Base-by-base conservation (phyloP, 805 yeast species). In the Pichia deserticola region DNA sequence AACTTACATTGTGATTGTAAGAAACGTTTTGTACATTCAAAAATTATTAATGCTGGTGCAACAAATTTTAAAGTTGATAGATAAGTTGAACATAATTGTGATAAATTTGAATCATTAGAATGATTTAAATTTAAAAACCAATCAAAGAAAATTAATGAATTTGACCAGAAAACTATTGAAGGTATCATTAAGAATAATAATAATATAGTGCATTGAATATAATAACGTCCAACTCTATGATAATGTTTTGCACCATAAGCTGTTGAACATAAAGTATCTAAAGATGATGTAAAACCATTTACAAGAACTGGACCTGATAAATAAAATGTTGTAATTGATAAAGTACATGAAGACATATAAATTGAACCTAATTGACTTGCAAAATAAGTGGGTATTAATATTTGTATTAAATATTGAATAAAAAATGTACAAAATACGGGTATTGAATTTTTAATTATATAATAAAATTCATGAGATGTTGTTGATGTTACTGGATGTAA, bases 251-350 rank as follows among this genome's bases (percentile, higher is more conserved):
- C 77, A 28, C 93, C 92, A 60, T 67, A 84, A 0, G 89, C 83
- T 60, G 85, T 89, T 2, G 89, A 82, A 61, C 92, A 84, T 15
- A 85, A 68, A 0, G 92, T 85, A 58, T 85, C 92, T 54, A 85
- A 69, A 54, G 88, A 77, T 0, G 93, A 84, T 20, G 87, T 73
- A 7, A 84, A 77, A 3, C 92, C 92, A 62, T 84, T 87, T 51
- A 85, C 77, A 3, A 84, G 71, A 33, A 86, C 85, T 50, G 84
- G 79, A 0, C 89, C 90, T 1, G 84, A 73, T 43, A 84, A 79
- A 59, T 83, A 84, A 27, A 87, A 87, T 0, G 89, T 81, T 80
- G 84, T 84, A 13, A 85, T 75, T 11, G 86, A 79, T 41, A 85
- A 66, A 9, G 88, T 77, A 7, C 82, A 84, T 10, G 88, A 89